A percentile compares a stretch with the other conserved stretches of the same genome.
phyloP scores from a whole-genome alignment of 1,284 basidiomycete genomes.

The Malassezia globosa region DNA sequence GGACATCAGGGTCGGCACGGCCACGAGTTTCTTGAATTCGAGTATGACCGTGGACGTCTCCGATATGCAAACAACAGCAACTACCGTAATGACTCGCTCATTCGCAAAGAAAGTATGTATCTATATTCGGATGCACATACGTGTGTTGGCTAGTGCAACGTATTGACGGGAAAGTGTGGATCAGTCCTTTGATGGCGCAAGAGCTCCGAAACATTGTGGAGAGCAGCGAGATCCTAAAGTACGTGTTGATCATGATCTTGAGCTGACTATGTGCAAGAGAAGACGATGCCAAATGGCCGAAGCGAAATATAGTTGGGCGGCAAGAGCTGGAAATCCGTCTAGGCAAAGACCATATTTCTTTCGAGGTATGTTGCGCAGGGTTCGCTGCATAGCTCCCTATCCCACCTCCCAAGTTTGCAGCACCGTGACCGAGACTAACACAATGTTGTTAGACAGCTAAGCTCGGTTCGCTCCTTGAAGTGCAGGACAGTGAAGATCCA shows the following conservation, averaged over 20 bases:
- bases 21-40: slow-evolving; percentile 77
- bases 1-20: slow-evolving; percentile 45
- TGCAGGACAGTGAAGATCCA: slow-evolving; percentile 91
- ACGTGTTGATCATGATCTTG: slow-evolving; percentile 31
- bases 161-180: slow-evolving; percentile 62
- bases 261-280: slow-evolving; percentile 56
- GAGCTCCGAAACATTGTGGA: slow-evolving; percentile 92
- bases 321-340: slow-evolving; percentile 91
- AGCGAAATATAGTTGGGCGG: slow-evolving; percentile 94
- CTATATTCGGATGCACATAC: background rate
- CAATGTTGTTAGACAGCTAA: slow-evolving; percentile 86
- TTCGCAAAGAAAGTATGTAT: slow-evolving; percentile 81
- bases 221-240: slow-evolving; percentile 90
- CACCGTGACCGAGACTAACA: background rate
- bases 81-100: slow-evolving; percentile 90
- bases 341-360: slow-evolving; percentile 90
- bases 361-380: slow-evolving; percentile 64
- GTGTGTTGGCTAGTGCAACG: slow-evolving; percentile 49
- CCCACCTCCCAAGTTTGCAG: too few species aligned
- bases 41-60: slow-evolving; percentile 87
- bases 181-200: slow-evolving; percentile 77
- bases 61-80: slow-evolving; percentile 99
- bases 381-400: too few species aligned
- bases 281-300: slow-evolving; percentile 94
- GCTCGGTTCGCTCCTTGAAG: slow-evolving; percentile 89